Evolutionary conservation across 2,329 filamentous ascomycete species (phyloP).

Genomic region (Ceratocystis ficicola): DNA sequence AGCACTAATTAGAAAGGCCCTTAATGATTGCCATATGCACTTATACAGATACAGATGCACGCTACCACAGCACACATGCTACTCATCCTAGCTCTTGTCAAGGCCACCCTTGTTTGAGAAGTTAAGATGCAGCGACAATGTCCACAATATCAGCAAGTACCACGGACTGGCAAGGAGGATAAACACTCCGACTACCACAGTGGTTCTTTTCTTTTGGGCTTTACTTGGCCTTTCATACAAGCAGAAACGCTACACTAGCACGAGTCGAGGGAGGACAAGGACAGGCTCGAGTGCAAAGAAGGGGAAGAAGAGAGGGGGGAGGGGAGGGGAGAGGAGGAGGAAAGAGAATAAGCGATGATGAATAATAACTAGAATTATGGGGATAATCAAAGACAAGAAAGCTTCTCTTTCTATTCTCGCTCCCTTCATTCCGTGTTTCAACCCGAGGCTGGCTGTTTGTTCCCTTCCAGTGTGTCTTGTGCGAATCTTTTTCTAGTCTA

Average conservation of each 20-base stretch:
- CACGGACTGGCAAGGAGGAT: conserved; percentile 9
- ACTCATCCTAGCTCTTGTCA: neutral
- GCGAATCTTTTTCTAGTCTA: neutral
- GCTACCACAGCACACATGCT: neutral
- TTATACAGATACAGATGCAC: neutral
- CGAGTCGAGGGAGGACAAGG: neutral
- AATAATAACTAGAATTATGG: neutral
- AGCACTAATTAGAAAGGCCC: neutral
- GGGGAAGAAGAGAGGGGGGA: neutral
- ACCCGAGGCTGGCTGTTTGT: neutral
- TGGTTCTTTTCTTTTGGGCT: neutral
- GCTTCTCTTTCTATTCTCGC: neutral
- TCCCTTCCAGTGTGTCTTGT: neutral
- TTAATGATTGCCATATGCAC: neutral
- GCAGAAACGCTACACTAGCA: conserved; percentile 1
- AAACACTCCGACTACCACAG: conserved; percentile 1
- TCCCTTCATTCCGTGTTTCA: conserved; percentile 1
- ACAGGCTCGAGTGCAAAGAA: neutral
- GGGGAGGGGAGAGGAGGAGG: no score
- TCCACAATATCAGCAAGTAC: conserved; percentile 7
- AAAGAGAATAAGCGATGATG: neutral
- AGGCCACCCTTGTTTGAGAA: neutral
- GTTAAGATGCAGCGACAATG: neutral
- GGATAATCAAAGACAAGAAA: neutral
- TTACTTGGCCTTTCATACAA: neutral